Evolutionary conservation across 2,329 filamentous ascomycete species (phyloP).

Genomic region (Penicillium aurantiogriseum): DNA sequence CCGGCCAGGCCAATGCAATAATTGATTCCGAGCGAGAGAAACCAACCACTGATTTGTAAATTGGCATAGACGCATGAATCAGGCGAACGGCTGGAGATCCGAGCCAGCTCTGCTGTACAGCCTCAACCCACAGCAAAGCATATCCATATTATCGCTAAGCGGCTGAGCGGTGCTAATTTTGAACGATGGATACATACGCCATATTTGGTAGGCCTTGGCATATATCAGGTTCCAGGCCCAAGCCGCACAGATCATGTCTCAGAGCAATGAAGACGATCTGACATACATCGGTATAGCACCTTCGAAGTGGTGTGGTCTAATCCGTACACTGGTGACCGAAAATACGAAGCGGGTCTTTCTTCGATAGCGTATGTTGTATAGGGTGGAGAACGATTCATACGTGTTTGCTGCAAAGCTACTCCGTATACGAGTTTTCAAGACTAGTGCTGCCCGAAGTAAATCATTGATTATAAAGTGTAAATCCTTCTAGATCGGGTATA

Average conservation of each 20-base stretch:
- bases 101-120: conserved; percentile 9
- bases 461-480: not conserved
- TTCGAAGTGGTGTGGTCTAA: not conserved
- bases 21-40: not conserved
- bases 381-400: not conserved
- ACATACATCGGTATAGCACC: conserved; percentile 4
- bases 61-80: not conserved
- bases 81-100: conserved; percentile 5
- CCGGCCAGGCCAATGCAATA: not conserved
- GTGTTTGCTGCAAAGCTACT: not conserved
- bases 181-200: not conserved
- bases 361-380: not conserved
- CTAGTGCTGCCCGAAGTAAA: not conserved
- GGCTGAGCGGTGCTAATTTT: not conserved
- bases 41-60: conserved; percentile 3
- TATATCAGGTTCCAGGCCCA: not conserved
- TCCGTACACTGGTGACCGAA: not conserved
- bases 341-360: not conserved
- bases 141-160: not conserved
- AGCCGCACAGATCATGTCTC: not conserved
- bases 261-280: not conserved
- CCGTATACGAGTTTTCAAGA: not conserved
- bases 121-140: conserved; percentile 2
- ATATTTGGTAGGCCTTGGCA: not conserved
- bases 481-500: not conserved